Evolutionary conservation across 768 basidiomycete genomes (phyloP), one percentile per base, ranked within the genome.

Genomic region (Podaxis carcinomalis): DNA sequence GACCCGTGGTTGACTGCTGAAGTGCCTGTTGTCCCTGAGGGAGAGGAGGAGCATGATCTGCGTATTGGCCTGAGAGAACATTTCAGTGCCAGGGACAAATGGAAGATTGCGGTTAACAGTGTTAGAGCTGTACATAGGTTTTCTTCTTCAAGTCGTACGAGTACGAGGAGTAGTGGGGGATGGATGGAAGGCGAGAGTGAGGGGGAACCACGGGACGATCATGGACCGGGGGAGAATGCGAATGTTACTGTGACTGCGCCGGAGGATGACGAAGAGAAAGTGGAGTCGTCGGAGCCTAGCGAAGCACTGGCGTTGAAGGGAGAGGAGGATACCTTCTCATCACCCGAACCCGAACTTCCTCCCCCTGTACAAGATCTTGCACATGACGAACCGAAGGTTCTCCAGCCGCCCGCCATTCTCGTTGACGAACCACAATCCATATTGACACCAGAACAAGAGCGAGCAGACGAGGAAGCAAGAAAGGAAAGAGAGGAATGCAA

Each of bases 1-100:
- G 82, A 93, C 69, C 80, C 83, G 84, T 95, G 92, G 93, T 74
- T 93, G 37, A 89, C 88, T 14, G 82, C 78, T 0, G 83, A 89
- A 68, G 73, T 78, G 16, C 77, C 88, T 0, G 49, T 16, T 21
- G 25, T 21, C 10, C 40, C 13, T n/a, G 32, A 27, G 28, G 32
- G 27, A 5, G 85, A 86, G 0, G 85, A 86, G 0, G 90, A 94
- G 55, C 83, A 89, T 70, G 93, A 98, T 66, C 80, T 97, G 44
- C 78, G 75, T 14, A 70, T 68, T 10, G 91, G 89, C 10, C 77
- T 97, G 52, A 89, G 90, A 35, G 88, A 92, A 35, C 85, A 94
- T 77, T 95, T 96, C 73, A 80, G 92, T 68, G 81, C 92, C 0
- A 80, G 80, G 46, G 86, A 85, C 1, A 80, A 80, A 40, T 95